A percentile compares a stretch with the other conserved stretches of the same genome.
These are phyloP conservation scores for Candida odintsovae DNA, from an alignment of 805 yeast species.

Conservation along the genomic window DNA sequence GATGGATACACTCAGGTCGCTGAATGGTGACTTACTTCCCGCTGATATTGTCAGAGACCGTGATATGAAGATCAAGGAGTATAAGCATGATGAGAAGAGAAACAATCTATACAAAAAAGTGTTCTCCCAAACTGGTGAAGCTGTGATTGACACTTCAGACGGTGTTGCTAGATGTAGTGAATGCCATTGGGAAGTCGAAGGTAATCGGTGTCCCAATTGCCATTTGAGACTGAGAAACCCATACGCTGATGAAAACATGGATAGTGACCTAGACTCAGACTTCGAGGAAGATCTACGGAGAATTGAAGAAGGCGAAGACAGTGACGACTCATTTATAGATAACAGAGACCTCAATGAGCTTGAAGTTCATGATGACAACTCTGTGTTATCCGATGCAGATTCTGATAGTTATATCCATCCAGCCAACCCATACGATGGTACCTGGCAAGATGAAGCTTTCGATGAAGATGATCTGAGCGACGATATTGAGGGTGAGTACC, in stretches of 20 bases:
- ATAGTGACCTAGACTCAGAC: neutral
- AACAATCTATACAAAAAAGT: slow-evolving; percentile 41
- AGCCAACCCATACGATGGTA: neutral
- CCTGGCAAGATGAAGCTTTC: neutral
- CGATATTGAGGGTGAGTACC: neutral
- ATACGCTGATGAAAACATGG: neutral
- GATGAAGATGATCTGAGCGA: neutral
- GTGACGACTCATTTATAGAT: neutral
- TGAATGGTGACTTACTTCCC: slow-evolving; percentile 17
- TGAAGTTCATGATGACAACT: neutral
- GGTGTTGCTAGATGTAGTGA: slow-evolving; percentile 71
- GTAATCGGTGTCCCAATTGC: slow-evolving; percentile 62
- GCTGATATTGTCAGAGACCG: slow-evolving; percentile 9
- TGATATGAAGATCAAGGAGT: slow-evolving; percentile 28
- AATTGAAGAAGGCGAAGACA: neutral
- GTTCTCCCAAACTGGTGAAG: slow-evolving; percentile 43
- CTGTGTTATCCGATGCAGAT: neutral
- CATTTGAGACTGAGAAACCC: slow-evolving; percentile 42
- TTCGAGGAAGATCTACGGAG: neutral
- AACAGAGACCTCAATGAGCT: neutral
- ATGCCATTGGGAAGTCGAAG: slow-evolving; percentile 79
- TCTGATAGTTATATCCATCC: neutral
- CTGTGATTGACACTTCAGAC: slow-evolving; percentile 56
- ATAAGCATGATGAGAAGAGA: slow-evolving; percentile 33
- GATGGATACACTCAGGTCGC: slow-evolving; percentile 31